These are phyloP conservation scores for Ambrosia trifida DNA, from an alignment of 129 eudicot genomes.

Conservation along the genomic window DNA sequence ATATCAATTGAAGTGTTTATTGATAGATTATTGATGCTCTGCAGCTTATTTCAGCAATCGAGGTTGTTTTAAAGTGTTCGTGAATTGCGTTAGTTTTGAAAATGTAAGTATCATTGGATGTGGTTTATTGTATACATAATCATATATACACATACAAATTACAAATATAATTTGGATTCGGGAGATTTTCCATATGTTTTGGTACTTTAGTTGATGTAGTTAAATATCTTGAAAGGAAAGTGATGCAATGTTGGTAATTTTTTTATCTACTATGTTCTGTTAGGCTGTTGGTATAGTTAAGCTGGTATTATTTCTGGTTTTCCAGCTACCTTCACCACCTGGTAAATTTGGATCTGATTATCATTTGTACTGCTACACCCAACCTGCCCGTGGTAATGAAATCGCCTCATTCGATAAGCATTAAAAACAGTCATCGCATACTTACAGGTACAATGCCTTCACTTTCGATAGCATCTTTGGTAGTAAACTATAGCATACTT, in stretches of 20 bases:
- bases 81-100: constrained; percentile 17
- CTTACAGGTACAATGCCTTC: no score
- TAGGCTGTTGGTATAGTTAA: no score
- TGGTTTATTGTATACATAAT: neutral
- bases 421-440: no score
- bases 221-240: neutral
- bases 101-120: constrained; percentile 28
- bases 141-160: neutral
- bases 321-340: no score
- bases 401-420: no score
- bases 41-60: constrained; percentile 25
- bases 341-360: no score
- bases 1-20: neutral
- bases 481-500: no score
- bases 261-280: neutral
- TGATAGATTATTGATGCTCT: neutral
- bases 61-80: constrained; percentile 15
- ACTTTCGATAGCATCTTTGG: no score
- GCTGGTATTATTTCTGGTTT: no score
- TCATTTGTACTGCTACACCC: no score
- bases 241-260: neutral
- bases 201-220: neutral
- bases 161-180: neutral
- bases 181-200: neutral
- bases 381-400: no score